Evolutionary conservation across 1,284 basidiomycete species (phyloP).

Genomic region (Apiotrichum mycotoxinovorans): DNA sequence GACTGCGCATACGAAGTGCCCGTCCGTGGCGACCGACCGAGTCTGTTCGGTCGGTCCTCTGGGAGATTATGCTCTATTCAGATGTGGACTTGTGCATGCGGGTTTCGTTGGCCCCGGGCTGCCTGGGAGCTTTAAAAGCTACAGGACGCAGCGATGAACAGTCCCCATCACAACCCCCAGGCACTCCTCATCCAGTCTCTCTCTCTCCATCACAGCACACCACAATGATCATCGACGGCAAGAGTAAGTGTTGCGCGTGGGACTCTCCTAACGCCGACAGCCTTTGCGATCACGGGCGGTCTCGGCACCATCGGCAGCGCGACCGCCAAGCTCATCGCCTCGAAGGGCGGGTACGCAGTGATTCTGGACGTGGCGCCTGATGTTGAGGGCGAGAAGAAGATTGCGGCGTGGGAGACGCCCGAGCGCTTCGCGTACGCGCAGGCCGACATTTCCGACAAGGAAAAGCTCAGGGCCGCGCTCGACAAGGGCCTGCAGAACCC

Average conservation of each 20-base stretch:
- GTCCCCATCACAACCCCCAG: too few species aligned
- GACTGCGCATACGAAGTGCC: too few species aligned
- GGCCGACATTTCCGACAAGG: constrained; percentile 21
- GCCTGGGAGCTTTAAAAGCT: too few species aligned
- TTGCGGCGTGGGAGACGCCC: constrained; percentile 15
- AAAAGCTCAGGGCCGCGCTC: constrained; percentile 4
- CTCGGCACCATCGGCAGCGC: constrained; percentile 27
- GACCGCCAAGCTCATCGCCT: constrained; percentile 20
- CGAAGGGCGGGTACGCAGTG: constrained; percentile 19
- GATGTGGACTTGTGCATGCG: too few species aligned
- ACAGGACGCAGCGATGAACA: too few species aligned
- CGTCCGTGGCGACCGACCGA: too few species aligned
- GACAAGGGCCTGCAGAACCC: constrained; percentile 14
- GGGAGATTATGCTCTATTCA: too few species aligned
- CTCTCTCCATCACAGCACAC: not conserved
- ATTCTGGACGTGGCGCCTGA: constrained; percentile 23
- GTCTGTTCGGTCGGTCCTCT: too few species aligned
- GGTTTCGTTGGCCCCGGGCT: too few species aligned
- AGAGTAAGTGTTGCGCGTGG: not conserved
- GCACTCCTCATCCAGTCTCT: too few species aligned
- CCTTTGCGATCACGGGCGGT: constrained; percentile 30
- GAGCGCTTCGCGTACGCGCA: constrained; percentile 23
- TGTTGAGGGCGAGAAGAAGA: constrained; percentile 18
- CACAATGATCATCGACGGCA: constrained; percentile 14
- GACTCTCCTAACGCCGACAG: constrained; percentile 6